These are phyloP conservation scores for Peronospora destructor DNA, from an alignment of 352 stramenopile genomes.

Conservation along the genomic window DNA sequence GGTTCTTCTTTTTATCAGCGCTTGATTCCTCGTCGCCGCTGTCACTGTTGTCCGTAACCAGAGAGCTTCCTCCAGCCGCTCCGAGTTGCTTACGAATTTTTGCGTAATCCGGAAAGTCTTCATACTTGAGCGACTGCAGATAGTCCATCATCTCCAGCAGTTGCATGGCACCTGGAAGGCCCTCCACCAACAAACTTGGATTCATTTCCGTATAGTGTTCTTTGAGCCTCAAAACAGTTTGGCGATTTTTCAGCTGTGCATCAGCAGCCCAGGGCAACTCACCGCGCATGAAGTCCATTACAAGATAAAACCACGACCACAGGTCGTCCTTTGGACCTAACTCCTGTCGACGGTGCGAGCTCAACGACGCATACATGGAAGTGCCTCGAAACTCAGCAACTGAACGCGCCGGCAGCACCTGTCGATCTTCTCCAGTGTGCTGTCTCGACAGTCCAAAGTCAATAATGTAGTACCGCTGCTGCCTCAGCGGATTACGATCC, in stretches of 20 bases:
- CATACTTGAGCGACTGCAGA: slow-evolving; percentile 64
- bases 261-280: slow-evolving; percentile 78
- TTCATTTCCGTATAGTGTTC: slow-evolving; percentile 78
- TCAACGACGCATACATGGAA: slow-evolving; percentile 86
- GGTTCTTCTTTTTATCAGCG: slow-evolving; percentile 17
- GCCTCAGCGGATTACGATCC: slow-evolving; percentile 40
- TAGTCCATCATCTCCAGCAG: slow-evolving; percentile 77
- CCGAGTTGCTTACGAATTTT: slow-evolving; percentile 28
- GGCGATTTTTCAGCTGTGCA: slow-evolving; percentile 77
- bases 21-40: slow-evolving; percentile 26
- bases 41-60: slow-evolving; percentile 26
- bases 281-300: slow-evolving; percentile 84
- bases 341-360: slow-evolving; percentile 70
- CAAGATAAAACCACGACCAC: slow-evolving; percentile 86
- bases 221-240: slow-evolving; percentile 75
- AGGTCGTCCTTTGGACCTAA: slow-evolving; percentile 81
- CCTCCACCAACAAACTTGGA: slow-evolving; percentile 62
- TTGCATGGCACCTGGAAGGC: slow-evolving; percentile 55
- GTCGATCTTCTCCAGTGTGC: slow-evolving; percentile 54
- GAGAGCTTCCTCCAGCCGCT: slow-evolving; percentile 21
- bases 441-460: slow-evolving; percentile 83
- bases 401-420: slow-evolving; percentile 49
- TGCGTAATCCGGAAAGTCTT: slow-evolving; percentile 65
- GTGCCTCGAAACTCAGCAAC: slow-evolving; percentile 83
- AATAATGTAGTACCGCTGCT: slow-evolving; percentile 67